phyloP scores from a whole-genome alignment of 768 basidiomycete genomes.

The Bullera alba region DNA sequence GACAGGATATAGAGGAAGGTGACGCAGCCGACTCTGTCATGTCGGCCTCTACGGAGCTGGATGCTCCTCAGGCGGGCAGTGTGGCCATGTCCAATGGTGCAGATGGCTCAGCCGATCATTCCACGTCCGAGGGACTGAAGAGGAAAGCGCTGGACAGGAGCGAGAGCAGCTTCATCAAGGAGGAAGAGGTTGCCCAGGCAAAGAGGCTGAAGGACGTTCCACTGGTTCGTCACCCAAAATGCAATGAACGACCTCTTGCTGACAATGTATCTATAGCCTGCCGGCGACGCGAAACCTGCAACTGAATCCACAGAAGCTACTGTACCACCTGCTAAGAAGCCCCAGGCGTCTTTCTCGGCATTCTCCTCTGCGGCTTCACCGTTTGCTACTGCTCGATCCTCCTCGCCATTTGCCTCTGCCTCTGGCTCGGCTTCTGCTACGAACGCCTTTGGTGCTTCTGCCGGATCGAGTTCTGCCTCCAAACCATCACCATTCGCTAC shows the following conservation, averaged over 20 bases:
- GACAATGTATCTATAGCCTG: not conserved
- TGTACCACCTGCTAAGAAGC: slow-evolving; percentile 29
- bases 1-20: not conserved
- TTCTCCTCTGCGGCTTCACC: slow-evolving; percentile 34
- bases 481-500: slow-evolving; percentile 6
- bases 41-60: not conserved
- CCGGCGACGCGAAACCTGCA: not conserved
- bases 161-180: slow-evolving; percentile 19
- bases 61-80: not conserved
- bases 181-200: slow-evolving; percentile 9
- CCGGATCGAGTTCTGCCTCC: slow-evolving; percentile 15
- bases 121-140: slow-evolving; percentile 18
- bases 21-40: not conserved
- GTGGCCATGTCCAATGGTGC: not conserved
- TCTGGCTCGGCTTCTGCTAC: not conserved
- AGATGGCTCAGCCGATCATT: not conserved
- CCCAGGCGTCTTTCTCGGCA: slow-evolving; percentile 37
- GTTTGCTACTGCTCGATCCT: slow-evolving; percentile 8
- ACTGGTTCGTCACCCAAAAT: slow-evolving; percentile 9
- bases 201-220: slow-evolving; percentile 30
- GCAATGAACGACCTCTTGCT: not conserved
- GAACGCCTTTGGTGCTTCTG: slow-evolving; percentile 7
- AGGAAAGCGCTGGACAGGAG: slow-evolving; percentile 35
- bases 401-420: slow-evolving; percentile 21
- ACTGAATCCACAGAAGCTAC: not conserved